Evolutionary conservation across 768 basidiomycete genomes (phyloP), one percentile per base, ranked within the genome.

Genomic region (Lentinula raphanica): DNA sequence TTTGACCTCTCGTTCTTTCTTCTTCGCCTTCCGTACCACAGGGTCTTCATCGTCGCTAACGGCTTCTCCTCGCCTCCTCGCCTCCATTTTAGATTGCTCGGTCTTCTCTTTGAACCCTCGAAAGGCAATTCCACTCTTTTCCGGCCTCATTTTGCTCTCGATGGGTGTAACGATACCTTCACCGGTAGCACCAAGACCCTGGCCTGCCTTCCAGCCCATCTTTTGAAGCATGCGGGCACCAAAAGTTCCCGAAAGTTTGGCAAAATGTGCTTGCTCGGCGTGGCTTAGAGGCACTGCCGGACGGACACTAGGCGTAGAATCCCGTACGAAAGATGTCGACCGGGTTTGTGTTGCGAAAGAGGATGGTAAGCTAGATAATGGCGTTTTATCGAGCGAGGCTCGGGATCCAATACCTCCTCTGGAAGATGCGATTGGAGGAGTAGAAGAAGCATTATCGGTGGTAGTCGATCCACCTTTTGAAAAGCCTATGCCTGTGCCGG

Each of bases 181-280:
- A 1, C 88, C 87, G 1, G 74, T 72, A 1, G 79, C 70, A 60
- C 94, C 94, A 8, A 96, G 79, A 63, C 94, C 94, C 3, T 79
- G 78, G 3, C 87, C 96, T 0, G 87, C 75, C 67, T 86, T 78
- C 96, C 97, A 99, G 7, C 97, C 97, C 88, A 95, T 94, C 76
- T 95, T 98, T 29, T 83, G 83, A 23, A 99, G 82, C 83, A 98
- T 85, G 58, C 87, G 87, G 19, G 95, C 90, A 63, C 94, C 96
- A 60, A 93, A 87, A 0, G 88, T 79, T 15, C 84, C 80, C 40
- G 82, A 77, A 12, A 98, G 78, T 64, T 89, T 91, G 61, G 74
- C 78, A 70, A 99, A 96, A 68, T 98, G 95, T n/a, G 79, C 76
- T 58, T 79, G 75, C 64, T 98, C 95, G 17, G 77, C 65, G 1